Evolutionary conservation across 768 basidiomycete genomes (phyloP).

Genomic region (Tulasnella calospora): DNA sequence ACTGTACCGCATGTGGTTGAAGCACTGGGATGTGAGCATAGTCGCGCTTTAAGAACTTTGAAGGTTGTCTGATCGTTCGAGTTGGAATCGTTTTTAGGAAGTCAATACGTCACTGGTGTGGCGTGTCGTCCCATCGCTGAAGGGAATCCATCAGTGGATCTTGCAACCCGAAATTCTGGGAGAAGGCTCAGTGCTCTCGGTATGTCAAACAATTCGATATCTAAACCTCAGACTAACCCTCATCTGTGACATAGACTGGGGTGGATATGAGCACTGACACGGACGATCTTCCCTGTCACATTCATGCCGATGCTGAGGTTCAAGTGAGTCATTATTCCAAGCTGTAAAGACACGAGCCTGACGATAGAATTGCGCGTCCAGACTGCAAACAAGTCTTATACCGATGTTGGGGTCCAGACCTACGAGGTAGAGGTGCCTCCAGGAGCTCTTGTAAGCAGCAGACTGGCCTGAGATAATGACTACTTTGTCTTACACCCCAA

Average conservation of each 20-base stretch:
- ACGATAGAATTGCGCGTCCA: background rate
- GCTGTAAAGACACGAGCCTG: background rate
- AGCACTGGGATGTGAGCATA: constrained; percentile 15
- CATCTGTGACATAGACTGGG: background rate
- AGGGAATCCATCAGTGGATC: constrained; percentile 15
- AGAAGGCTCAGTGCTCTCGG: constrained; percentile 7
- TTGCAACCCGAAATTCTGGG: background rate
- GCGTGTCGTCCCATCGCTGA: constrained; percentile 10
- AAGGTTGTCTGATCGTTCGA: background rate
- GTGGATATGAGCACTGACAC: constrained; percentile 6
- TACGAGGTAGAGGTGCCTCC: background rate
- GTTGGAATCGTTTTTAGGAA: background rate
- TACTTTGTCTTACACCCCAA: background rate
- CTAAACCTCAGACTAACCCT: background rate
- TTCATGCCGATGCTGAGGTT: background rate
- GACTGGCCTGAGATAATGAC: background rate
- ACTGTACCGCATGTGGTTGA: constrained; percentile 4
- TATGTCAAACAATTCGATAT: background rate
- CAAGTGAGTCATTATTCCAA: background rate
- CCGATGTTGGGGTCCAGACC: constrained; percentile 5
- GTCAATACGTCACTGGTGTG: background rate
- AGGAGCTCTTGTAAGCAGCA: background rate
- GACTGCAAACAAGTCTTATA: background rate
- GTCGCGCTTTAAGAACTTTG: background rate
- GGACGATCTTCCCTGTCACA: background rate